A percentile compares a stretch with the other conserved stretches of the same genome.
Conservation (phyloP, 805 yeast genomes). For the Pichia deserticola region DNA sequence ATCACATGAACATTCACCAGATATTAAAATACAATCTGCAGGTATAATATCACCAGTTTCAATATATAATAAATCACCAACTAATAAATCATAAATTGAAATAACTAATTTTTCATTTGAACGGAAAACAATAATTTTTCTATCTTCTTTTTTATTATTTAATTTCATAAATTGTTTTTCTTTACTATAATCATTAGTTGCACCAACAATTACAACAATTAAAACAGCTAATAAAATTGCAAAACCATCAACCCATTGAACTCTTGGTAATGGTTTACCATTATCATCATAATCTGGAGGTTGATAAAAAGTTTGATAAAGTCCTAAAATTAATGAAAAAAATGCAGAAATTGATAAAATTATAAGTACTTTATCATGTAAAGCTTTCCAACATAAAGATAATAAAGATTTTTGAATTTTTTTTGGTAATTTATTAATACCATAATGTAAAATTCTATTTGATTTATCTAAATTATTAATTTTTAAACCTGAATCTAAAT, state of each 20-base stretch:
- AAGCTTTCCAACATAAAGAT: conserved; percentile 66
- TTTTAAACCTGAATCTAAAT: conserved; percentile 35
- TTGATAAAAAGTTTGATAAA: conserved; percentile 87
- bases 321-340: conserved; percentile 81
- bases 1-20: conserved; percentile 79
- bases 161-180: conserved; percentile 86
- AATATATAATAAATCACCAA: conserved; percentile 75
- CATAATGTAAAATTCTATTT: conserved; percentile 45
- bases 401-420: conserved; percentile 63
- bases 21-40: conserved; percentile 71
- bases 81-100: conserved; percentile 67
- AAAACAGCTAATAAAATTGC: conserved; percentile 89
- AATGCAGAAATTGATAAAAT: conserved; percentile 80
- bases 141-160: conserved; percentile 81
- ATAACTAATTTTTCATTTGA: conserved; percentile 60
- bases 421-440: conserved; percentile 66
- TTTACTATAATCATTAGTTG: conserved; percentile 94
- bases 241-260: conserved; percentile 98
- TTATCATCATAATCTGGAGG: conserved; percentile 71
- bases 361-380: conserved; percentile 86
- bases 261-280: conserved; percentile 70
- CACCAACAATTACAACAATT: conserved; percentile 89
- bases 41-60: conserved; percentile 95
- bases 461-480: conserved; percentile 25
- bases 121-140: conserved; percentile 70